A percentile compares a stretch with the other conserved stretches of the same genome.
Evolutionary conservation across 1,284 basidiomycete genomes (phyloP).

Genomic region (Schizophyllum commune): DNA sequence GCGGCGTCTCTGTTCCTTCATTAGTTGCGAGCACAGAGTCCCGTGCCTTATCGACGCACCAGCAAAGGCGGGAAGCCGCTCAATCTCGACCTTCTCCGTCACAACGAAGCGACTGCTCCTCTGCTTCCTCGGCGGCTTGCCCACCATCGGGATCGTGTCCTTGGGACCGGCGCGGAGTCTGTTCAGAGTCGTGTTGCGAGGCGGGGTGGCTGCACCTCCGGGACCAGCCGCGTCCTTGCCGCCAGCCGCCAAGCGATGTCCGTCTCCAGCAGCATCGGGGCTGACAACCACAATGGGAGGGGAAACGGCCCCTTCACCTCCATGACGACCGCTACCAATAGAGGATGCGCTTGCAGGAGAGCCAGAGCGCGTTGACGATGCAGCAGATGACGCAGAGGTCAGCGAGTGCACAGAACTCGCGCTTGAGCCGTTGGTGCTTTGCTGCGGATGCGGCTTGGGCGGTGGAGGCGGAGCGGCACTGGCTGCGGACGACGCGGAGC

Average conservation of each 20-base stretch:
- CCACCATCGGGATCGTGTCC: constrained; percentile 92
- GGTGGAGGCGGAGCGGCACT: constrained; percentile 22
- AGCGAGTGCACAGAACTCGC: not conserved
- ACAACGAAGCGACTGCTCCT: constrained; percentile 94
- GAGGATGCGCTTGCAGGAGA: constrained; percentile 18
- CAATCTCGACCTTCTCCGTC: constrained; percentile 93
- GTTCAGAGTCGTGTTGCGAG: constrained; percentile 55
- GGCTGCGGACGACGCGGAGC: constrained; percentile 32
- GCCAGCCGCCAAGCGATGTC: constrained; percentile 23
- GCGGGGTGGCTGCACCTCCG: constrained; percentile 43
- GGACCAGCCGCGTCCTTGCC: constrained; percentile 41
- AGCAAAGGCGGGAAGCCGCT: constrained; percentile 88
- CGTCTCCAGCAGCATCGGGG: constrained; percentile 64
- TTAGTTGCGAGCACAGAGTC: constrained; percentile 10
- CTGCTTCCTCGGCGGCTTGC: constrained; percentile 93
- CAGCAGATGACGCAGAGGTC: not conserved
- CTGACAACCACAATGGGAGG: constrained; percentile 90
- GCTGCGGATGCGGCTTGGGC: constrained; percentile 42
- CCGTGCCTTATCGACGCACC: constrained; percentile 46
- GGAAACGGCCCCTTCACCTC: constrained; percentile 42
- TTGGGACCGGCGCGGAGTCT: constrained; percentile 73
- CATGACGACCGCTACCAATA: constrained; percentile 22
- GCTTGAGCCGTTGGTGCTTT: constrained; percentile 21
- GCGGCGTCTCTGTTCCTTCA: constrained; percentile 69
- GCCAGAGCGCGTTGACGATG: not conserved